A percentile compares a stretch with the other conserved stretches of the same genome.
Conservation (phyloP, 2,329 filamentous ascomycete species). For the Lizonia empirigonia region DNA sequence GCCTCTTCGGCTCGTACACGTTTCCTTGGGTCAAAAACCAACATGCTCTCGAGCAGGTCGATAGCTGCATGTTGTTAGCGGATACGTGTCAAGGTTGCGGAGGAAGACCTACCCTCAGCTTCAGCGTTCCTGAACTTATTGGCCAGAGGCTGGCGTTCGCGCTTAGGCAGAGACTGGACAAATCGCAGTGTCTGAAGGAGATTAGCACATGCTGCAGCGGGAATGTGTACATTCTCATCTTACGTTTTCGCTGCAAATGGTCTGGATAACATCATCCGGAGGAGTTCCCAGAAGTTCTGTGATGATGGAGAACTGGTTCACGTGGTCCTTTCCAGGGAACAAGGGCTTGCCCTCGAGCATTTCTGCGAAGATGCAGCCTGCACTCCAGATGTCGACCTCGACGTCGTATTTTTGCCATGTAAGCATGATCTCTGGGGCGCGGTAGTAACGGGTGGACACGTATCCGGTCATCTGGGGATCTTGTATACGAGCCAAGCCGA, state of each 20-base stretch:
- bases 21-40: slow-evolving; percentile 98
- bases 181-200: slow-evolving; percentile 81
- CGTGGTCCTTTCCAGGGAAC: slow-evolving; percentile 98
- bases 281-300: slow-evolving; percentile 95
- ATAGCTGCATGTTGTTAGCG: slow-evolving; percentile 64
- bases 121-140: slow-evolving; percentile 97
- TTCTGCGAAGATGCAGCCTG: slow-evolving; percentile 97
- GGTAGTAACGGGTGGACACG: slow-evolving; percentile 97
- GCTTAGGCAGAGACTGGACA: slow-evolving; percentile 94
- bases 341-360: slow-evolving; percentile 99
- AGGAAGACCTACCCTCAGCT: slow-evolving; percentile 67
- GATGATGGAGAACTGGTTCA: slow-evolving; percentile 99
- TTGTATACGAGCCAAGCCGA: slow-evolving; percentile 94
- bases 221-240: slow-evolving; percentile 42
- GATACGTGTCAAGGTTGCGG: neutral
- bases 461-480: slow-evolving; percentile 99
- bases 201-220: slow-evolving; percentile 23
- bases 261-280: slow-evolving; percentile 97
- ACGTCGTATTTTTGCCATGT: slow-evolving; percentile 99
- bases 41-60: slow-evolving; percentile 92
- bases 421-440: slow-evolving; percentile 99
- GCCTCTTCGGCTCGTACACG: slow-evolving; percentile 86
- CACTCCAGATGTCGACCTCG: slow-evolving; percentile 99
- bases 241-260: slow-evolving; percentile 97
- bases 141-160: slow-evolving; percentile 82